Conservation (phyloP, 1,284 basidiomycete species). For the Pseudozyma thailandica region DNA sequence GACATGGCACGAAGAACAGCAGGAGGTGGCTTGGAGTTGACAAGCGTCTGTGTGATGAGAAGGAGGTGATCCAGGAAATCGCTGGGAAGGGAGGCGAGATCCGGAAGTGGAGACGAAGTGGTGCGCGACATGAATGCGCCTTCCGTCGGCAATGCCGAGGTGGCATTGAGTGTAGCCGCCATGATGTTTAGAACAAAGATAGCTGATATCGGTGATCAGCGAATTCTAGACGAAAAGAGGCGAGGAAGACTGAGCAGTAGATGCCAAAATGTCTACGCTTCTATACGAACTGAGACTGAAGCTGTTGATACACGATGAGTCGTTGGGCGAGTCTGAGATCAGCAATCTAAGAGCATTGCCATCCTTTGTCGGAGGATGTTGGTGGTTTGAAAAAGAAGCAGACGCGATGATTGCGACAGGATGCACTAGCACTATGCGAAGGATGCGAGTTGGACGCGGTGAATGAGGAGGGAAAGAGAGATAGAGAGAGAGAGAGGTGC, state of each 20-base stretch:
- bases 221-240: background rate
- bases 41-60: conserved; percentile 56
- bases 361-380: conserved; percentile 8
- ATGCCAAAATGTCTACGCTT: background rate
- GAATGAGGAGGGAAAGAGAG: background rate
- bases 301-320: conserved; percentile 4
- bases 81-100: conserved; percentile 46
- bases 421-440: background rate
- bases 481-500: conserved; percentile 11
- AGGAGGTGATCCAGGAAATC: conserved; percentile 63
- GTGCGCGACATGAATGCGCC: conserved; percentile 41
- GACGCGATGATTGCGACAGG: background rate
- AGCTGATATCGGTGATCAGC: background rate
- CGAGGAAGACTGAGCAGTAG: conserved; percentile 11
- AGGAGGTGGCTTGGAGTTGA: conserved; percentile 52
- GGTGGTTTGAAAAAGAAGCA: background rate
- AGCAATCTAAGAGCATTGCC: background rate
- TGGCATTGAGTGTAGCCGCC: conserved; percentile 34
- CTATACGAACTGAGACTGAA: background rate
- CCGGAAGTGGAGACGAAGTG: conserved; percentile 57
- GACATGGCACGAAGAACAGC: conserved; percentile 38
- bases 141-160: conserved; percentile 26
- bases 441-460: background rate
- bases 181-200: conserved; percentile 2
- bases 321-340: background rate